Percentiles rank a stretch among this genome's conserved stretches.
phyloP scores from a whole-genome alignment of 257 asterid species.

The Craterostigma plantagineum region DNA sequence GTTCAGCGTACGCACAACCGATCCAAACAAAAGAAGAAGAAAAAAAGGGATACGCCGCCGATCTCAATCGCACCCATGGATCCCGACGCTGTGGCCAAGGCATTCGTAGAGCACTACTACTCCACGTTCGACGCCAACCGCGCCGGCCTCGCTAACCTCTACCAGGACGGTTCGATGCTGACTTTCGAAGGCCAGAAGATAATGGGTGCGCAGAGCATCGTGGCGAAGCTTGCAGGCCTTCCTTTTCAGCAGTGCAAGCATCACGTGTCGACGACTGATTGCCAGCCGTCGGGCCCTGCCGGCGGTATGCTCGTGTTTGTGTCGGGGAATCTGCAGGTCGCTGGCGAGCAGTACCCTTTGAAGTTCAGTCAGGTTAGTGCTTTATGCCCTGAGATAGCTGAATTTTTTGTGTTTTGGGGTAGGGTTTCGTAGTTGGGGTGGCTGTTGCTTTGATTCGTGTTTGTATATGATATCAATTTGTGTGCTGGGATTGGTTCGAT shows the following conservation, averaged over 20 bases:
- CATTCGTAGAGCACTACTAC: conserved; percentile 43
- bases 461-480: neutral
- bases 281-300: conserved; percentile 46
- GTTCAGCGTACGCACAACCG: neutral
- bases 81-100: conserved; percentile 33
- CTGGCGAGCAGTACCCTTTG: conserved; percentile 36
- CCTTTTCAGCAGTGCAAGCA: conserved; percentile 48
- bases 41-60: too few relatives aligned
- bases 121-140: conserved; percentile 27
- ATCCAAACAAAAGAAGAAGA: neutral
- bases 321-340: conserved; percentile 29
- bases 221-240: conserved; percentile 18
- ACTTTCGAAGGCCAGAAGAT: conserved; percentile 37
- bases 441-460: too few relatives aligned
- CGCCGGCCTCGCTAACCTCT: conserved; percentile 19
- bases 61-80: conserved; percentile 16
- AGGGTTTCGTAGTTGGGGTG: too few relatives aligned
- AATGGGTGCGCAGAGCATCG: conserved; percentile 24
- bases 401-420: too few relatives aligned
- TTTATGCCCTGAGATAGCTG: too few relatives aligned
- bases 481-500: conserved; percentile 1
- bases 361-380: conserved; percentile 18
- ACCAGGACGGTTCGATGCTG: conserved; percentile 33
- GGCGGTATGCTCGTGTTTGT: conserved; percentile 39
- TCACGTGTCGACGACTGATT: conserved; percentile 30